Evolutionary conservation across 2,329 filamentous ascomycete species (phyloP), one percentile per base, ranked within the genome.

Genomic region (Fusarium coicis): DNA sequence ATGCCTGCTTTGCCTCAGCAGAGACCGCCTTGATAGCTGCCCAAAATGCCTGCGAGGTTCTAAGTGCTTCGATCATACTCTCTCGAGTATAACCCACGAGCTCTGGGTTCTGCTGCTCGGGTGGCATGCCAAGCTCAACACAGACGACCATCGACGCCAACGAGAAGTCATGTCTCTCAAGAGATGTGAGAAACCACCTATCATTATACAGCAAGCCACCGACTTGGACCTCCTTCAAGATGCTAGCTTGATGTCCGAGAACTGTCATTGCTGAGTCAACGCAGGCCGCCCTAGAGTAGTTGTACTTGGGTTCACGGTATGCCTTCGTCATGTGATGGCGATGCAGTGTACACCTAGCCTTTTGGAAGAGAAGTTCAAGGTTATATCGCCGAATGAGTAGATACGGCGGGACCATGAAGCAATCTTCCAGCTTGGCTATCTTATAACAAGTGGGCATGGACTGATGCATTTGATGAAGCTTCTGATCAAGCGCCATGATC

Each of bases 101-200:
- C 2, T 40, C 39, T 2, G 36, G 46, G 1, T 62, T 61, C 7
- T 47, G 62, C 18, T 68, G 37, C 7, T 72, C 26, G 0, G 57
- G 6, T 14, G 40, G 44, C 14, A 40, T 54, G 10, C 68, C 72
- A 10, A 75, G 55, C 15, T 76, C 74, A 0, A 76, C 47, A 7
- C 73, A 76, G 4, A 74, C 23, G 7, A 76, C 66, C 71, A 76
- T 76, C 0, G 74, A 73, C 1, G 74, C 74, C 0, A 76, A 32
- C 0, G 73, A 59, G 26, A 76, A 76, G 56, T 76, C 74, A 14
- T 76, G 64, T 4, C 56, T 53, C 2, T 73, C 71, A 0, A 76
- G 61, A 0, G 74, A 76, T 1, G 69, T 68, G 0, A 76, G 43
- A 10, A 76, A 76, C 74, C 74, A 76, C 2, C 58, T 54, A 1